Percentiles rank a stretch among this genome's conserved stretches.
phyloP scores from a whole-genome alignment of 2,329 filamentous ascomycete genomes.

The Venturia pyrina region DNA sequence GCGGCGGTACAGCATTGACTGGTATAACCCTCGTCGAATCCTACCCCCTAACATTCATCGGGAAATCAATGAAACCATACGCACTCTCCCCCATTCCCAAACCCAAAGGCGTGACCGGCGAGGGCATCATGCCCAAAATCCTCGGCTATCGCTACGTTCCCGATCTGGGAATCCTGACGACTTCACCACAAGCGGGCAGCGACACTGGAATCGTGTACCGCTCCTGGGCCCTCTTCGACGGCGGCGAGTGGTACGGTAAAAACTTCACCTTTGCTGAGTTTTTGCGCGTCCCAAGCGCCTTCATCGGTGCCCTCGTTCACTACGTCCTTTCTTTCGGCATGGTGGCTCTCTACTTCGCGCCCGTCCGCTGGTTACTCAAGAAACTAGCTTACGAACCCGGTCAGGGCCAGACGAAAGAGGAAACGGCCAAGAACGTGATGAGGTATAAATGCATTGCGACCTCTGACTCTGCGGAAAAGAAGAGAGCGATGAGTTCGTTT shows the following conservation, averaged over 20 bases:
- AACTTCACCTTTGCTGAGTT: constrained; percentile 50
- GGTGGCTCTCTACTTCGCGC: constrained; percentile 39
- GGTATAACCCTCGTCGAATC: constrained; percentile 46
- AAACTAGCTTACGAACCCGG: constrained; percentile 41
- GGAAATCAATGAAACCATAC: constrained; percentile 40
- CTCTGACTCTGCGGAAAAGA: constrained; percentile 37
- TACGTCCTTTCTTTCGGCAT: constrained; percentile 35
- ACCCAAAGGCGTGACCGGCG: constrained; percentile 22
- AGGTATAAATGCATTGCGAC: constrained; percentile 55
- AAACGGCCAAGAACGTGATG: constrained; percentile 46
- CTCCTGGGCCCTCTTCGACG: constrained; percentile 45
- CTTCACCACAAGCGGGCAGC: constrained; percentile 40
- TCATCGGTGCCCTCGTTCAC: constrained; percentile 41
- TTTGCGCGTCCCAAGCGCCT: constrained; percentile 38
- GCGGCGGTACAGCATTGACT: constrained; percentile 55
- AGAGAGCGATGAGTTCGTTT: constrained; percentile 47
- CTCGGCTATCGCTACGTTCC: constrained; percentile 44
- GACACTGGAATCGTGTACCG: constrained; percentile 50
- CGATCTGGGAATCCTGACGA: constrained; percentile 49
- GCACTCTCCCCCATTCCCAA: constrained; percentile 32
- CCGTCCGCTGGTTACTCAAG: constrained; percentile 41
- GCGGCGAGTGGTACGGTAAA: constrained; percentile 45
- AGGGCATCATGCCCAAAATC: constrained; percentile 28
- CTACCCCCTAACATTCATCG: constrained; percentile 37
- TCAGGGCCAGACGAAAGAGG: constrained; percentile 37